Evolutionary conservation across 164 flowering plant genomes (phyloP).

Genomic region (Akebia trifoliata): DNA sequence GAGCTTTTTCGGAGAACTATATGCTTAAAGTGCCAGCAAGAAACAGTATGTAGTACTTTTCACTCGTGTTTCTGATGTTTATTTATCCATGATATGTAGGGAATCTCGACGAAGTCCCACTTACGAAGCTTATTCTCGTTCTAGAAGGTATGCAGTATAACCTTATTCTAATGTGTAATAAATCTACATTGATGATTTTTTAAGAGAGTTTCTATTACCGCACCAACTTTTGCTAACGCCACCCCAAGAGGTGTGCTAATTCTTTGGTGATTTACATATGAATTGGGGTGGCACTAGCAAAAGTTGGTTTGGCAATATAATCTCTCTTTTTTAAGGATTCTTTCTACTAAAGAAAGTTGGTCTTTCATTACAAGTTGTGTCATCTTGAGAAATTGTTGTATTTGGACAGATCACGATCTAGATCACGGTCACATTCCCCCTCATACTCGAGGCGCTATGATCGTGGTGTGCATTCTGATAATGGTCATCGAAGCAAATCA

Average conservation of each 20-base stretch:
- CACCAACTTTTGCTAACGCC: no score
- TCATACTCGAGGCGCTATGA: conserved; percentile 65
- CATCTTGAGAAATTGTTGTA: neutral
- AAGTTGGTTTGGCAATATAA: neutral
- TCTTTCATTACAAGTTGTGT: neutral
- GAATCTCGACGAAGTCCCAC: conserved; percentile 89
- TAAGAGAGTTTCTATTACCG: no score
- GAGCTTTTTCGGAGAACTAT: neutral
- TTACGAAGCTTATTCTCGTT: conserved; percentile 91
- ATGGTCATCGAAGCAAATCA: conserved; percentile 59
- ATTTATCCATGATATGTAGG: conserved; percentile 33
- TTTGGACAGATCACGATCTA: conserved; percentile 53
- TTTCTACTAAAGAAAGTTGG: neutral
- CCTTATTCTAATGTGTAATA: neutral
- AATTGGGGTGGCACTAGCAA: no score
- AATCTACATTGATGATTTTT: neutral
- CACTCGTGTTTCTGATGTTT: neutral
- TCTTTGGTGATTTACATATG: no score
- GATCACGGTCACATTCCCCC: conserved; percentile 83
- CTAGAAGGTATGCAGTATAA: conserved; percentile 55
- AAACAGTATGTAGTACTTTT: neutral
- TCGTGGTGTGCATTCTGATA: conserved; percentile 63
- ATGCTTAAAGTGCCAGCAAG: neutral
- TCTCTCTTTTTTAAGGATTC: neutral
- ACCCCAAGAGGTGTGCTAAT: no score